Evolutionary conservation across 2,329 filamentous ascomycete species (phyloP), one percentile per base, ranked within the genome.

Genomic region (Ceratocystis ficicola): DNA sequence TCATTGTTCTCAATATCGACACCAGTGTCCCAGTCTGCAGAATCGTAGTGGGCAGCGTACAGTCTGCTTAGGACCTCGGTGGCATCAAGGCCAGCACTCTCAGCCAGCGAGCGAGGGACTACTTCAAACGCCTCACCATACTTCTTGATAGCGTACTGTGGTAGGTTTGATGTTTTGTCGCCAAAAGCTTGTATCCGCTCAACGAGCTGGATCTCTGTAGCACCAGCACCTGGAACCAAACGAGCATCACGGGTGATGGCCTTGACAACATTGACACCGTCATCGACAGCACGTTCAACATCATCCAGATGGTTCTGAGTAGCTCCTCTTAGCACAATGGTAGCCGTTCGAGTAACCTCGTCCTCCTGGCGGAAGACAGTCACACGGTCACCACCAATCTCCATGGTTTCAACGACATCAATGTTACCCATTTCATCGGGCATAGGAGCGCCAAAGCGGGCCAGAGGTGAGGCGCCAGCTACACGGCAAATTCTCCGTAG

Each of bases 251-350:
- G 89, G 69, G 94, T 97, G 75, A 99, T 95, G 70, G 94, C 94
- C 80, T 99, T 99, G 76, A 99, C 89, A 64, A 95, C 95, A 73
- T 97, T 99, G 75, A 99, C 94, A 70, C 94, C 94, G 71, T 99
- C 94, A 72, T 99, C 94, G 66, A 99, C 92, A 63, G 94, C 94
- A 69, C 94, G 87, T 81, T 99, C 94, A 44, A 99, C 84, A 72
- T 99, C 94, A 73, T 99, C 94, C 28, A 99, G 85, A 76, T 97
- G 90, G 80, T 99, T 99, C 77, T 97, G 93, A 4, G 94, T 99
- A 22, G 94, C 94, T 62, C 95, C 94, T 70, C 94, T 86, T 68
- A 99, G 85, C 64, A 99, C 92, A 62, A 99, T 83, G 6, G 94
- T 99, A 22, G 95, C 90, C 63, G 94, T 99, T 72, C 92, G 85